Evolutionary conservation across 1,284 basidiomycete genomes (phyloP).

Genomic region (Testicularia cyperi): DNA sequence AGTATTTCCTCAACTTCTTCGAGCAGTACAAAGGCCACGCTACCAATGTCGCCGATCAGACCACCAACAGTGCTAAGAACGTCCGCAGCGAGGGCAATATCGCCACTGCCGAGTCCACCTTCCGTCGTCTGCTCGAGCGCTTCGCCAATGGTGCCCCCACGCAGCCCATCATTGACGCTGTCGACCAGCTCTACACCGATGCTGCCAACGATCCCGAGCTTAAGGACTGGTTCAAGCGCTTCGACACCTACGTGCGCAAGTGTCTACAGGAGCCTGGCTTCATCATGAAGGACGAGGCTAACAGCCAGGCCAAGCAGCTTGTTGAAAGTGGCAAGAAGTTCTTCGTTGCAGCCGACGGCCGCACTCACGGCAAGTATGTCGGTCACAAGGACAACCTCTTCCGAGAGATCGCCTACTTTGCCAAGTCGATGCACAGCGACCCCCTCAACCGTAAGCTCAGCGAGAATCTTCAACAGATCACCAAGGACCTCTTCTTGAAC

Average conservation of each 20-base stretch:
- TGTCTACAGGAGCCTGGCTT: slow-evolving; percentile 83
- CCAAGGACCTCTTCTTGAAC: slow-evolving; percentile 75
- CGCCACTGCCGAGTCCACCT: slow-evolving; percentile 48
- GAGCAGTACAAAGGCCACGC: slow-evolving; percentile 73
- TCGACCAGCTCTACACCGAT: slow-evolving; percentile 75
- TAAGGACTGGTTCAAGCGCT: slow-evolving; percentile 71
- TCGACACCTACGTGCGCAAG: slow-evolving; percentile 66
- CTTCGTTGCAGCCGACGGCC: slow-evolving; percentile 61
- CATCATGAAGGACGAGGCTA: slow-evolving; percentile 74
- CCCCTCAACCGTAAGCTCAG: slow-evolving; percentile 78
- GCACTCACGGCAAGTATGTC: slow-evolving; percentile 71
- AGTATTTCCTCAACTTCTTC: slow-evolving; percentile 61
- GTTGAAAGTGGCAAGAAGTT: slow-evolving; percentile 50
- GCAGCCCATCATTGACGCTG: slow-evolving; percentile 72
- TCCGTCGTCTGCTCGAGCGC: slow-evolving; percentile 74
- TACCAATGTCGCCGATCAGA: slow-evolving; percentile 64
- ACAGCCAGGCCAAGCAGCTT: slow-evolving; percentile 63
- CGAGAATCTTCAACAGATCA: slow-evolving; percentile 78
- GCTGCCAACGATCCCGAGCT: slow-evolving; percentile 76
- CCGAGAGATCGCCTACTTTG: slow-evolving; percentile 72
- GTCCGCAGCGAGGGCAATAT: slow-evolving; percentile 66
- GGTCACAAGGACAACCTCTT: slow-evolving; percentile 79
- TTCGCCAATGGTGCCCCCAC: slow-evolving; percentile 74
- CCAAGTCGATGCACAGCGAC: slow-evolving; percentile 80
- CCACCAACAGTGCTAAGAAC: slow-evolving; percentile 63